These are phyloP conservation scores for Penicillium sp. DNA, from an alignment of 2,329 filamentous ascomycete species.

Conservation along the genomic window DNA sequence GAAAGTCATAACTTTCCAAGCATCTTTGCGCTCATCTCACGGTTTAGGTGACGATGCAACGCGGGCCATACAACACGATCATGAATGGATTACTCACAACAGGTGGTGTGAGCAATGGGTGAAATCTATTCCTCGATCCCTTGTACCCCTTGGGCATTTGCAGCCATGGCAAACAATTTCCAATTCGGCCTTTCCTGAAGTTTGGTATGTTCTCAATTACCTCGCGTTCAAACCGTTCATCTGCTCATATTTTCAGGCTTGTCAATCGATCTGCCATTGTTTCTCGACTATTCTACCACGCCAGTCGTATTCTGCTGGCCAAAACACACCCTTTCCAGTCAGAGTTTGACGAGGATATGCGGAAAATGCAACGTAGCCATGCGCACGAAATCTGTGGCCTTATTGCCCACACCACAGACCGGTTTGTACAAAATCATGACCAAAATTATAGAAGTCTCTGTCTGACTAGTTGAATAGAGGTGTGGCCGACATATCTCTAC, in stretches of 20 bases:
- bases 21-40: conserved; percentile 62
- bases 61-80: conserved; percentile 61
- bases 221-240: background rate
- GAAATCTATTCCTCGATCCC: conserved; percentile 71
- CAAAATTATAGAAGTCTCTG: background rate
- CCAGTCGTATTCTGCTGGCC: conserved; percentile 74
- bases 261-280: conserved; percentile 79
- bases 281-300: conserved; percentile 85
- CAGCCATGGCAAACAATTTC: conserved; percentile 64
- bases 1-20: conserved; percentile 81
- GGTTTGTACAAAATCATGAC: conserved; percentile 42
- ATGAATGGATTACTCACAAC: conserved; percentile 79
- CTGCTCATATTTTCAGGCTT: conserved; percentile 55
- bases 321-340: conserved; percentile 71
- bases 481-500: conserved; percentile 74
- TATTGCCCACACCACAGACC: conserved; percentile 77
- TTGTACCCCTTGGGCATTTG: conserved; percentile 81
- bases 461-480: conserved; percentile 46
- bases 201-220: conserved; percentile 62
- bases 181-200: conserved; percentile 77
- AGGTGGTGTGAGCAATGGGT: conserved; percentile 82
- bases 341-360: conserved; percentile 64
- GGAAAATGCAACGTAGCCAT: conserved; percentile 67
- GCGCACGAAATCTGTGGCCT: conserved; percentile 87
- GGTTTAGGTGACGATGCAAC: conserved; percentile 53